A percentile compares a stretch with the other conserved stretches of the same genome.
Evolutionary conservation across 2,329 filamentous ascomycete species (phyloP).

Genomic region (Aspergillus sp.): DNA sequence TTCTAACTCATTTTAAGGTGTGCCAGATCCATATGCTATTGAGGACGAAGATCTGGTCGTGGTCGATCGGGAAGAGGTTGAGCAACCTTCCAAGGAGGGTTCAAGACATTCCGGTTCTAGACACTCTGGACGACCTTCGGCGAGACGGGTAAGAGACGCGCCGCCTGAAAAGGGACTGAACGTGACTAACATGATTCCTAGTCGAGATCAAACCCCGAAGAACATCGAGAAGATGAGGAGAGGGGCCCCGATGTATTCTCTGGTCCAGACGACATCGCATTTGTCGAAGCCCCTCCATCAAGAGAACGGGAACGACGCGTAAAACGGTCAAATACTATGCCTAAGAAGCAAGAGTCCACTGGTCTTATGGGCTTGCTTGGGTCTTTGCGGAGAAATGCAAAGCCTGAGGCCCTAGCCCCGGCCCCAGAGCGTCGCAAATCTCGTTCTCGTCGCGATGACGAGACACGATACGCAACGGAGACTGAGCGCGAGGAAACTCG

Average conservation of each 20-base stretch:
- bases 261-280: slow-evolving; percentile 52
- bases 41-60: slow-evolving; percentile 65
- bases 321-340: slow-evolving; percentile 62
- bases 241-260: slow-evolving; percentile 46
- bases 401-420: slow-evolving; percentile 34
- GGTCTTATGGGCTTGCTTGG: slow-evolving; percentile 66
- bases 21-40: slow-evolving; percentile 61
- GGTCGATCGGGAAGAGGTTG: slow-evolving; percentile 52
- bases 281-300: slow-evolving; percentile 48
- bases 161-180: not conserved
- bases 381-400: slow-evolving; percentile 34
- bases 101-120: slow-evolving; percentile 30
- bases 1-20: slow-evolving; percentile 19
- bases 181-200: slow-evolving; percentile 16
- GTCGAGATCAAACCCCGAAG: slow-evolving; percentile 34
- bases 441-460: slow-evolving; percentile 38
- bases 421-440: slow-evolving; percentile 39
- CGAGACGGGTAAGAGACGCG: slow-evolving; percentile 35
- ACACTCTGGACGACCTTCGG: slow-evolving; percentile 36
- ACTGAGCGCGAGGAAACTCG: slow-evolving; percentile 37
- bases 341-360: slow-evolving; percentile 58
- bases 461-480: slow-evolving; percentile 32
- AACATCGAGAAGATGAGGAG: slow-evolving; percentile 49
- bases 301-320: slow-evolving; percentile 44
- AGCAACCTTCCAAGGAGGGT: slow-evolving; percentile 31